Evolutionary conservation across 768 basidiomycete genomes (phyloP).

Genomic region (Rhodocollybia butyracea): DNA sequence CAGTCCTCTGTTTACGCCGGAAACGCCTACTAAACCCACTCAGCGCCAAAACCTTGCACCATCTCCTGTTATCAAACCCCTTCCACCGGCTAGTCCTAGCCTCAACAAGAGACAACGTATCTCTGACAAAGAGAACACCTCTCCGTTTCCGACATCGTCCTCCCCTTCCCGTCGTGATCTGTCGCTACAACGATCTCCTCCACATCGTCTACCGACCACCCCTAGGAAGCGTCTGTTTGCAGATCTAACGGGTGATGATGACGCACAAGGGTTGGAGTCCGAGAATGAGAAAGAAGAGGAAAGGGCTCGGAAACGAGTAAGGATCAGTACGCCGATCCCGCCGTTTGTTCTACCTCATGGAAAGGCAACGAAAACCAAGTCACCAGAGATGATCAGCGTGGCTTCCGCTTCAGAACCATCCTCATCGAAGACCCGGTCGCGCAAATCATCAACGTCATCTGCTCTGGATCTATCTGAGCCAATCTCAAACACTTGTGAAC

Average conservation of each 20-base stretch:
- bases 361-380: conserved; percentile 4
- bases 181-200: neutral
- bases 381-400: too few species aligned
- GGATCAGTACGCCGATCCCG: conserved; percentile 24
- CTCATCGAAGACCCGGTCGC: neutral
- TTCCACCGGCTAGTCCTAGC: conserved; percentile 18
- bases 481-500: too few species aligned
- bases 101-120: conserved; percentile 35
- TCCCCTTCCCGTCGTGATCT: neutral
- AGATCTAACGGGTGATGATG: neutral
- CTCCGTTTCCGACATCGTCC: conserved; percentile 8
- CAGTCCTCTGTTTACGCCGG: neutral
- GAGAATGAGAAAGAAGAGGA: conserved; percentile 10
- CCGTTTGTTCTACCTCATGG: conserved; percentile 11
- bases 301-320: conserved; percentile 22
- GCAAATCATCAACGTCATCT: neutral
- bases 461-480: neutral
- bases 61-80: neutral
- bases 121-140: conserved; percentile 64
- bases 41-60: neutral
- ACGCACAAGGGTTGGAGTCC: neutral
- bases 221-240: neutral
- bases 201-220: neutral
- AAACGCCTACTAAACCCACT: neutral
- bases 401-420: neutral